Evolutionary conservation across 2,329 filamentous ascomycete genomes (phyloP), one percentile per base, ranked within the genome.

Genomic region (Claviceps africana): DNA sequence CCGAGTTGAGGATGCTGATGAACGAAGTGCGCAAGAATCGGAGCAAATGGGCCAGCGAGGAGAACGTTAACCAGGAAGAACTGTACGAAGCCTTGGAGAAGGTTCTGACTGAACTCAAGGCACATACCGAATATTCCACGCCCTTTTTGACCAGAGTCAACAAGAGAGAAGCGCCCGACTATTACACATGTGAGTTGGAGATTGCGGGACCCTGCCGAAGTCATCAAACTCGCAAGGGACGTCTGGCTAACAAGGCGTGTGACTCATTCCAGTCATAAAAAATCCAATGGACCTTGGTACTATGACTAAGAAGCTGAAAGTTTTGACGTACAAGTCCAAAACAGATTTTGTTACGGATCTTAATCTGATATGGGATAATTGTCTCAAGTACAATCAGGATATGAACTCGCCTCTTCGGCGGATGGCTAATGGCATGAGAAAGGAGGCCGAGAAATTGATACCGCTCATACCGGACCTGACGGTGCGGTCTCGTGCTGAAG

Each of bases 41-140:
- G 61, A 97, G 91, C 69, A 98, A 98, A 70, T 98, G 93, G 93
- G 91, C 93, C 3, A 97, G 86, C 65, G 93, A 97, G 67, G 93
- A 98, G 60, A 93, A 94, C 59, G 85, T 98, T 56, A 91, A 93
- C 54, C 93, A 98, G 68, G 93, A 98, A 68, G 93, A 98, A 68
- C 76, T 98, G 6, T 98, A 98, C 65, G 93, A 98, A 71, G 88
- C 93, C 11, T 77, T 93, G 15, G 93, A 98, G 67, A 97, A 97
- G 71, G 93, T 98, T 50, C 76, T 98, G 62, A 95, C 90, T 63
- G 91, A 97, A 67, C 81, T 98, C 52, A 97, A 97, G 68, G 93
- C 93, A 37, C 90, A 94, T 72, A 95, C 89, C 2, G 93, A 98
- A 67, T 94, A 96, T 67, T 96, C 93, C 1, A 88, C 88, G n/a